Evolutionary conservation across 2,329 filamentous ascomycete species (phyloP), one percentile per base, ranked within the genome.

Genomic region (Aureobasidium sp.): DNA sequence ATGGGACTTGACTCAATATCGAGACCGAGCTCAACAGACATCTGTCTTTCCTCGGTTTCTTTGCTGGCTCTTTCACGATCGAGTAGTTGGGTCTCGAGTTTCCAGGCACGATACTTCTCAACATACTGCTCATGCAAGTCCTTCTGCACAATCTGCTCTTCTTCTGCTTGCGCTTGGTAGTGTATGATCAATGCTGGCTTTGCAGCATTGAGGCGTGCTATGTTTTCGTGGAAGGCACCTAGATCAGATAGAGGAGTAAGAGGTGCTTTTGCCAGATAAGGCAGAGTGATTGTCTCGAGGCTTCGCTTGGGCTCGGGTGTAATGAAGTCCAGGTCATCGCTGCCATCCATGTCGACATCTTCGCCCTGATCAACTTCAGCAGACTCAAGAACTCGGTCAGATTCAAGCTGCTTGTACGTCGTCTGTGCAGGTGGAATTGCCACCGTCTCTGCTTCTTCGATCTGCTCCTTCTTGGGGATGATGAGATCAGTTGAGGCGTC

Each of bases 1-100:
- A 67, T 61, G 9, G 70, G 67, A 36, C 69, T 65, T 47, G 57
- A 45, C 25, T 87, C 86, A 15, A 80, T 76, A 7, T 82, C 78
- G 1, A 67, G 67, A 7, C 62, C 66, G 44, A 70, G 69, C 49
- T 75, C 73, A 8, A 65, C 63, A 21, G 70, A 73, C 55, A 69
- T 66, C 58, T 74, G 70, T 58, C 70, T 65, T 59, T 73, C 71
- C 16, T 70, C 60, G 34, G 65, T 65, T 37, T 74, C 72, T 57
- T 75, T 74, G 27, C 73, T 69, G 16, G 78, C 76, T 36, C 71
- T 73, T 32, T 73, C 69, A 9, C 72, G 71, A 60, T 80, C 77
- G 42, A 77, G 67, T 7, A 72, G 68, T 37, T 74, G 74, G 45
- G 75, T 75, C 27, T 72, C 68, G 15, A 71, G 63, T 32, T 73